Evolutionary conservation across 2,329 filamentous ascomycete species (phyloP), one percentile per base, ranked within the genome.

Genomic region (Talaromyces sp.): DNA sequence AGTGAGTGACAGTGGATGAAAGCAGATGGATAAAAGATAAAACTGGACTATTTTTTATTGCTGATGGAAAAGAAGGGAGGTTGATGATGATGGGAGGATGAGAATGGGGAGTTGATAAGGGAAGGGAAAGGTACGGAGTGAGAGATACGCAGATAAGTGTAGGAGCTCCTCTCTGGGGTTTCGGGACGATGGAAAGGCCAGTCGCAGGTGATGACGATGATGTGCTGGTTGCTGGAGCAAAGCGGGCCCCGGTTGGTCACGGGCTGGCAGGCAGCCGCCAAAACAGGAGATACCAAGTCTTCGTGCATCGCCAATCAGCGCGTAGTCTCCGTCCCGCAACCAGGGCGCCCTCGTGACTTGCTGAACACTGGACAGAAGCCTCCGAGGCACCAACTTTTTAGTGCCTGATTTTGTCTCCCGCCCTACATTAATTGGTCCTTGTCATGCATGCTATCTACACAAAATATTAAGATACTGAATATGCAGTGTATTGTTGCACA

Each of bases 151-250:
- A 58, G 11, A 4, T 33, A 31, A 24, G 52, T 8, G 14, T 47
- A 47, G 19, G n/a, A 24, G 43, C 43, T 47, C 72, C 54, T 58
- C 31, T 58, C 52, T 57, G 52, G 52, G 52, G 52, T 35, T 57
- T 70, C 68, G 70, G 72, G 71, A 73, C 69, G 68, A 69, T 68
- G 68, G 72, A 71, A 73, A 66, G 69, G 68, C 70, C 65, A 70
- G 68, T 68, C 33, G 35, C 45, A 43, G 60, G 60, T 62, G 73
- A 70, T 70, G 66, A 62, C 71, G 69, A 57, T 52, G 63, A 56
- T 56, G 49, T 52, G 24, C 49, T 41, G 33, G 64, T 60, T 66
- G 64, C 61, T 63, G 43, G 64, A 60, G 57, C 39, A 50, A 54
- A 60, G 54, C 56, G 61, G 54, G 54, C 49, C 54, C 19, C 14